Conservation (phyloP, 345 rosid genomes). For the Melastoma malabathricum region DNA sequence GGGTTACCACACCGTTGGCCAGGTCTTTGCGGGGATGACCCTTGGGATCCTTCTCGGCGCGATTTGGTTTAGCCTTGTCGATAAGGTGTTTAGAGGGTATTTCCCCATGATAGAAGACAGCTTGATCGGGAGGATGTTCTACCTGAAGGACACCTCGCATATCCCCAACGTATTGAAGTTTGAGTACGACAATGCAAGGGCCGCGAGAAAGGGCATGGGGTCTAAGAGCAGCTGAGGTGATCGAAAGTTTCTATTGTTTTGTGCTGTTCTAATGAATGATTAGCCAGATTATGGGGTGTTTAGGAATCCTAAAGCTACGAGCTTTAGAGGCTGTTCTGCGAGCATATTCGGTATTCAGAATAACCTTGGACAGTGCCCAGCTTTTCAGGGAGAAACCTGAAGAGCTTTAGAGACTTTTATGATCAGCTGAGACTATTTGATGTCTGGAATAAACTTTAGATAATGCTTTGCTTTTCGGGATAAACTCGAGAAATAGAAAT, state of each 20-base stretch:
- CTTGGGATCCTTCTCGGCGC: conserved; percentile 53
- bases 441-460: too few species aligned
- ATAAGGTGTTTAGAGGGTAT: conserved; percentile 26
- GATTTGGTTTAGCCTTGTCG: conserved; percentile 77
- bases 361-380: too few species aligned
- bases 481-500: too few species aligned
- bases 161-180: conserved; percentile 70
- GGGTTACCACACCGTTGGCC: conserved; percentile 80
- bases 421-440: too few species aligned
- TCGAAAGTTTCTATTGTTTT: not conserved
- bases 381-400: too few species aligned
- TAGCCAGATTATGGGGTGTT: too few species aligned
- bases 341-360: too few species aligned
- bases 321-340: too few species aligned
- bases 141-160: conserved; percentile 91
- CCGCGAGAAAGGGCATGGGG: conserved; percentile 41
- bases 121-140: conserved; percentile 52
- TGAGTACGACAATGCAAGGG: conserved; percentile 89
- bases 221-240: conserved; percentile 36
- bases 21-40: conserved; percentile 73
- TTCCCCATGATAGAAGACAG: conserved; percentile 80
- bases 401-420: too few species aligned
- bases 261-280: too few species aligned
- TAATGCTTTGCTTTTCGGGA: too few species aligned
- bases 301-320: too few species aligned